Base-by-base conservation (phyloP, 305 asterid genomes). In the Withania somnifera region DNA sequence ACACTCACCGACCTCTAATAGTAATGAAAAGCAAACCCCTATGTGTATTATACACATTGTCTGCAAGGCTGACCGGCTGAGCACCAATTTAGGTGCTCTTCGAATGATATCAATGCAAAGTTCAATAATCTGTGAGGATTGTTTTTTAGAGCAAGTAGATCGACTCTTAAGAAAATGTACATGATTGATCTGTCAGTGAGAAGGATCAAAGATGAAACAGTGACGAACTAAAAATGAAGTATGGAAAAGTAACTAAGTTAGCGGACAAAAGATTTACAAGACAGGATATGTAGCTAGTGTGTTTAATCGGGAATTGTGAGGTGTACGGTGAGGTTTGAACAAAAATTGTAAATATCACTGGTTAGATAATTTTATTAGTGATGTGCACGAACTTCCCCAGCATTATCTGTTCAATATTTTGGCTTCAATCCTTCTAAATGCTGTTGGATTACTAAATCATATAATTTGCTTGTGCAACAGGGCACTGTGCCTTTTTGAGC, bases 401-500 rank as follows among this genome's bases (percentile, higher is more conserved):
- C 68, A 30, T 76, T 56, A 24, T 17, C 47, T 52, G 30, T 50
- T 64, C 50, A 32, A 28, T 45, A 4, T 63, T 51, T 30, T 67
- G 28, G 77, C 30, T 67, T 36, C 52, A 47, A 24, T 51, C 42
- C 36, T 19, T 56, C 24, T 45, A 24, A 66, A 42, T 32, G 22
- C 32, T 34, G 32, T 66, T 47, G 64, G 78, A 42, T 56, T 38
- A 76, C 83, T 66, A 82, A 85, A 83, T 82, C 81, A 34, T 76
- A 60, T 66, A 38, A 60, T 87, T 87, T 79, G 77, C 15, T 81
- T 60, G 42, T 66, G 78, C 53, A 84, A 90, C 95, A 95, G 98
- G 79, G 93, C 97, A 54, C 83, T 81, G 75, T 88, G 92, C 73
- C 92, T 97, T 78, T 97, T 90, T 85, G 94, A 97, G 91, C 98